Percentiles rank a stretch among this genome's conserved stretches.
Evolutionary conservation across 2,329 filamentous ascomycete species (phyloP).

Genomic region (Penicillium sp.): DNA sequence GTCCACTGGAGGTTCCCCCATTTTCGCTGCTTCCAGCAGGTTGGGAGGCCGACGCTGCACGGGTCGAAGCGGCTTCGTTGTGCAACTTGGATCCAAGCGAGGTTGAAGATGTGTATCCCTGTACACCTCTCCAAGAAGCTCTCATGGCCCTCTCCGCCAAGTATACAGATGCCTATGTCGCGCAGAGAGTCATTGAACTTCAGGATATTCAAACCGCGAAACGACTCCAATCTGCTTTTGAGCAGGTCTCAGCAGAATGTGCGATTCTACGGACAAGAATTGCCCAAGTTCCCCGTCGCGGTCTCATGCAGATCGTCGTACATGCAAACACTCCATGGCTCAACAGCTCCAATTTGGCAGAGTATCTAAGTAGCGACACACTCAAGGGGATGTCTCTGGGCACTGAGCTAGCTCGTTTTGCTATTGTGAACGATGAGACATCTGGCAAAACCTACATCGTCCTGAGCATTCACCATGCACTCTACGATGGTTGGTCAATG

Average conservation of each 20-base stretch:
- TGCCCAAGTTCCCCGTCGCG: constrained; percentile 14
- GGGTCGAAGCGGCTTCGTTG: neutral
- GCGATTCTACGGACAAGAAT: constrained; percentile 41
- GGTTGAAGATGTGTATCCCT: constrained; percentile 29
- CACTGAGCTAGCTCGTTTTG: neutral
- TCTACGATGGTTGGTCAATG: constrained; percentile 41
- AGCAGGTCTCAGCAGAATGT: constrained; percentile 24
- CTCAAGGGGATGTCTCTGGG: constrained; percentile 1
- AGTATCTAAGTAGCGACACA: constrained; percentile 1
- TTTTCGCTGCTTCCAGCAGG: neutral
- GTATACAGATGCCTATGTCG: constrained; percentile 38
- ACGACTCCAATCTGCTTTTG: constrained; percentile 34
- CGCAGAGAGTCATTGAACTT: constrained; percentile 33
- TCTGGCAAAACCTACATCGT: constrained; percentile 3
- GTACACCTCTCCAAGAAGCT: constrained; percentile 30
- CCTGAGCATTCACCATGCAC: constrained; percentile 36
- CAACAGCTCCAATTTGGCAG: neutral
- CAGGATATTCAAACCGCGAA: constrained; percentile 23
- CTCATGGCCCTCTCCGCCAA: constrained; percentile 37
- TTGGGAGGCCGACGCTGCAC: neutral
- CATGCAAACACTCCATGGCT: constrained; percentile 5
- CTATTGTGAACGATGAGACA: neutral
- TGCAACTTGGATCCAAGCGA: neutral
- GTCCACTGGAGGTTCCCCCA: neutral
- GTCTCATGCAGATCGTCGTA: constrained; percentile 24